Evolutionary conservation across 106 monocot species (phyloP).

Genomic region (Agapanthus africanus): DNA sequence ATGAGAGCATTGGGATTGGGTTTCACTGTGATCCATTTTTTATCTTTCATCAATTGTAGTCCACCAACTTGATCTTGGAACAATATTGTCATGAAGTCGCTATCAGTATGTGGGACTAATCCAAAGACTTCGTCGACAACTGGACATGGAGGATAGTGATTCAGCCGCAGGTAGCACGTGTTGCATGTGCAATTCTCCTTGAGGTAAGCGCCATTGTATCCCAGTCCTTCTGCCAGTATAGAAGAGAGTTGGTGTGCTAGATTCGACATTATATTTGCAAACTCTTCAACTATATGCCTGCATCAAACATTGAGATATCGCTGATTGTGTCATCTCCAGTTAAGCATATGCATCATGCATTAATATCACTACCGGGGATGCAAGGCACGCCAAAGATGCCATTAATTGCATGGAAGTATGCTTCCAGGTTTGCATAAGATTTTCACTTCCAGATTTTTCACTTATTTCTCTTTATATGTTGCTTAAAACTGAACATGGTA

Average conservation of each 20-base stretch:
- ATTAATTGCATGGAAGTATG: too few species aligned
- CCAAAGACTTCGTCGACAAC: neutral
- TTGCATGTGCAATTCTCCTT: constrained; percentile 21
- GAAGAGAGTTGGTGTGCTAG: constrained; percentile 19
- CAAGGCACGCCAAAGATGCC: too few species aligned
- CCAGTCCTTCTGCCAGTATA: constrained; percentile 26
- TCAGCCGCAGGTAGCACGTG: constrained; percentile 35
- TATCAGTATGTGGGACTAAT: constrained; percentile 42
- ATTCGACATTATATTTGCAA: constrained; percentile 12
- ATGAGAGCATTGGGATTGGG: constrained; percentile 33
- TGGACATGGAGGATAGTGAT: constrained; percentile 35
- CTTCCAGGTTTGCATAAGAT: too few species aligned
- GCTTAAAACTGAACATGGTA: too few species aligned
- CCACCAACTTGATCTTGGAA: constrained; percentile 41
- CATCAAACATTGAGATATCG: neutral
- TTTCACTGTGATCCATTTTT: constrained; percentile 36
- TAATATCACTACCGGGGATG: neutral
- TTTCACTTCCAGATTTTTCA: too few species aligned
- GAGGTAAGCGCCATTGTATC: constrained; percentile 9
- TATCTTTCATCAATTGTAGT: constrained; percentile 34
- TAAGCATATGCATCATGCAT: too few species aligned
- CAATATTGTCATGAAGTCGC: constrained; percentile 37
- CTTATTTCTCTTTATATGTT: too few species aligned
- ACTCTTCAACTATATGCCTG: constrained; percentile 28
- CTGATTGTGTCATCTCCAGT: too few species aligned